Base-by-base conservation (phyloP, 257 asterid genomes). In the Linderniella brevidens region DNA sequence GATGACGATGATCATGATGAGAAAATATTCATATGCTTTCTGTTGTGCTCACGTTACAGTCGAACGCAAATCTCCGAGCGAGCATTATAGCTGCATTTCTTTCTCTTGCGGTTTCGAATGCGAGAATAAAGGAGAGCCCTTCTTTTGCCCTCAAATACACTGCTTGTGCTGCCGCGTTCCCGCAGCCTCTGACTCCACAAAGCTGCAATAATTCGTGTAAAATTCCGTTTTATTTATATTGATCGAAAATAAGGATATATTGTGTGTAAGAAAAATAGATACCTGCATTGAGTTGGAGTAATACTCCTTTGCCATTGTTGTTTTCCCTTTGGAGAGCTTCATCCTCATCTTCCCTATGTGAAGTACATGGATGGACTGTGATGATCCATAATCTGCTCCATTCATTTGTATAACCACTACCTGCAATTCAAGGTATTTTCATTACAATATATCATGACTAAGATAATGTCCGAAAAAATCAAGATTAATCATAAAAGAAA, bases 111-210 rank as follows among this genome's bases (percentile, higher is more conserved):
- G 98, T 70, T 60, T 88, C 98, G 58, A 80, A 88, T 9, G 92
- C 98, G 37, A 88, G 71, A 41, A 80, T 77, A 20, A 80, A 88
- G 37, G 95, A 72, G 48, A 64, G 55, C 17, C 84, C 93, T 0
- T 42, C 35, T 67, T 88, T 80, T 37, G 77, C 79, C 65, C 80
- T 90, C 95, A 90, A 84, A 59, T 72, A 88, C 20, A 68, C 74
- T 45, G 98, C 71, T 63, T 88, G 98, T 47, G 94, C 85, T 42
- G 94, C 95, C 35, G 98, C 98, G 40, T 74, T 84, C 8, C 98
- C 98, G 17, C 93, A 86, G 20, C 98, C 98, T 88, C 98, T 74
- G 54, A 88, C 77, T 38, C 98, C 98, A 69, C 98, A 88, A 17
- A 88, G 71, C 98, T 88, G 82, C 41, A 12, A 45, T 45, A 15